Percentiles rank a stretch among this genome's conserved stretches.
These are phyloP conservation scores for Nelumbo lutea DNA, from an alignment of 164 flowering plant species.

Conservation along the genomic window DNA sequence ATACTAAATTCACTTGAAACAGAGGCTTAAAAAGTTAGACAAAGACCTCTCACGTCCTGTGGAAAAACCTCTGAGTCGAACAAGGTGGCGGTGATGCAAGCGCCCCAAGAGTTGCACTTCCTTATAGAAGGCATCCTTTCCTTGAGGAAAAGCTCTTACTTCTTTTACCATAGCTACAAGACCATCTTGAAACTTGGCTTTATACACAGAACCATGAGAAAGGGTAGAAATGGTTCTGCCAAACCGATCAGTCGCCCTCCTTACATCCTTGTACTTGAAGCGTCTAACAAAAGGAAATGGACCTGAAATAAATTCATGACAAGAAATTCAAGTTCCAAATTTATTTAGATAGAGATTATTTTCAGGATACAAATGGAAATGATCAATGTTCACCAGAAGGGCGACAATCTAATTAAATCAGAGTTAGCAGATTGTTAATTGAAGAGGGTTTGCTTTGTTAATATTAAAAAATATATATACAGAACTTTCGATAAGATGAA, in stretches of 20 bases:
- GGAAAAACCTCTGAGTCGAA: slow-evolving; percentile 60
- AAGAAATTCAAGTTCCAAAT: not conserved
- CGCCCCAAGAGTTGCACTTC: slow-evolving; percentile 61
- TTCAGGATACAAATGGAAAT: not conserved
- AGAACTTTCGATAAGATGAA: not conserved
- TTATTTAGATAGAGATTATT: not conserved
- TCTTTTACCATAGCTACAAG: slow-evolving; percentile 58
- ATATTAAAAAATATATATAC: not conserved
- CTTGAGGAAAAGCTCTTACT: slow-evolving; percentile 31
- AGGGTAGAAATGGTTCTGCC: slow-evolving; percentile 36
- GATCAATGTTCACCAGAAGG: not conserved
- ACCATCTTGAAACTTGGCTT: slow-evolving; percentile 62
- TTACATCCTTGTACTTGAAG: slow-evolving; percentile 61
- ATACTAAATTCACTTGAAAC: not conserved
- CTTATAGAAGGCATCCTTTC: slow-evolving; percentile 39
- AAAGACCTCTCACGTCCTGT: slow-evolving; percentile 52
- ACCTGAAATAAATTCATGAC: slow-evolving; percentile 25
- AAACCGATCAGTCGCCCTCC: slow-evolving; percentile 71
- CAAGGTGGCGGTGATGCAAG: slow-evolving; percentile 79
- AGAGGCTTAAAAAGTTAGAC: not conserved
- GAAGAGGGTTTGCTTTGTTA: not conserved
- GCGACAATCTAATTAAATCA: not conserved
- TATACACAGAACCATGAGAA: slow-evolving; percentile 39
- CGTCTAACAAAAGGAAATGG: slow-evolving; percentile 39
- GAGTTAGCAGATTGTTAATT: not conserved